A percentile compares a stretch with the other conserved stretches of the same genome.
Evolutionary conservation across 2,329 filamentous ascomycete species (phyloP).

Genomic region (Fusarium pseudograminearum): DNA sequence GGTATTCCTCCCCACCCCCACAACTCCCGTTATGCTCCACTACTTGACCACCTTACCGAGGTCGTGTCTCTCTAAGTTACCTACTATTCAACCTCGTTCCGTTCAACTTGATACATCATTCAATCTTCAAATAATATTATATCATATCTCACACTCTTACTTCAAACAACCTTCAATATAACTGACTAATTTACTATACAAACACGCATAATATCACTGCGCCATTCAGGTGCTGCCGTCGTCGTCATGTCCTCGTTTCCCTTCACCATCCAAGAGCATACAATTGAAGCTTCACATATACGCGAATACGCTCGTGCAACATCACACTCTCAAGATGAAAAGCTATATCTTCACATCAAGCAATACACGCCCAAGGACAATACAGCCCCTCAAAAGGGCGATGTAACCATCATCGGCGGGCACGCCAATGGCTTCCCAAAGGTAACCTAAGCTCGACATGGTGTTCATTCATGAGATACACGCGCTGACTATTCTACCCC

Average conservation of each 20-base stretch:
- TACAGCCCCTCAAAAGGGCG: constrained; percentile 73
- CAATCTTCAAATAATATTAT: neutral
- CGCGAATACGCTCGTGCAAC: constrained; percentile 84
- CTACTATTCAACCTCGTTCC: constrained; percentile 20
- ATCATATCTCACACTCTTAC: neutral
- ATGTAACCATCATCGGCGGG: constrained; percentile 85
- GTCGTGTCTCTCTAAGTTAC: constrained; percentile 8
- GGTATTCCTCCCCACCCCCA: constrained; percentile 37
- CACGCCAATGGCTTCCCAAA: constrained; percentile 96
- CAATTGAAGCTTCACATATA: constrained; percentile 79
- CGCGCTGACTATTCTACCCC: neutral
- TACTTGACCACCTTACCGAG: constrained; percentile 28
- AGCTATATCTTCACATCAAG: constrained; percentile 81
- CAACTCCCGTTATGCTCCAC: constrained; percentile 25
- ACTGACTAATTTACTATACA: neutral
- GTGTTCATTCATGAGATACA: neutral
- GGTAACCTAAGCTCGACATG: constrained; percentile 57
- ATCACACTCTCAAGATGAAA: constrained; percentile 77
- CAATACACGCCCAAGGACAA: constrained; percentile 87
- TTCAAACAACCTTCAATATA: neutral
- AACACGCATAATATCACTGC: neutral
- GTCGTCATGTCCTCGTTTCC: constrained; percentile 43
- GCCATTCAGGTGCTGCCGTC: neutral
- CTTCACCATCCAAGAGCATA: constrained; percentile 80
- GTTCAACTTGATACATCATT: neutral